Evolutionary conservation across 805 yeast species (phyloP).

Genomic region (Jamesozyma piceae): DNA sequence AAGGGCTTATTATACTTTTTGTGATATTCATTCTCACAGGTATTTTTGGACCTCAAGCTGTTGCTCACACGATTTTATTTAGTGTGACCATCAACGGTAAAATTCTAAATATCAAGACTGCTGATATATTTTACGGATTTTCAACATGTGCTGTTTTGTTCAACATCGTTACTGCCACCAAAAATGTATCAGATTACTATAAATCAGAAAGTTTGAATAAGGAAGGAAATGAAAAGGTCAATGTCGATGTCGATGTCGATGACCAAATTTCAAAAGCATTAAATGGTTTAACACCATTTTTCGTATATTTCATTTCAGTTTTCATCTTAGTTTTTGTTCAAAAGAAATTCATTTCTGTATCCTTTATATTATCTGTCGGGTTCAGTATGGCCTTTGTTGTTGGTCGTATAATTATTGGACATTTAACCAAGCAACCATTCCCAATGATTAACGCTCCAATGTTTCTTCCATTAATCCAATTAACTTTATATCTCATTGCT

Average conservation of each 20-base stretch:
- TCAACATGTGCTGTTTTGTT: constrained; percentile 51
- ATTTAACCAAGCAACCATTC: constrained; percentile 70
- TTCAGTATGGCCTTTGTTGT: constrained; percentile 73
- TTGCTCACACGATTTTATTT: constrained; percentile 47
- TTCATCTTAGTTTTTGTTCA: constrained; percentile 40
- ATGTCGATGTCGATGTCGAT: constrained; percentile 7
- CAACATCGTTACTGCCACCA: constrained; percentile 62
- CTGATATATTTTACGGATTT: constrained; percentile 44
- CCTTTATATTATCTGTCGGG: constrained; percentile 64
- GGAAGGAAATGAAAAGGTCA: constrained; percentile 11
- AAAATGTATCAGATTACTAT: constrained; percentile 46
- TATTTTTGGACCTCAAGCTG: constrained; percentile 50
- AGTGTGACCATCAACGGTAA: constrained; percentile 9
- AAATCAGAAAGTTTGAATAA: constrained; percentile 23
- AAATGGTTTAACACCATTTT: constrained; percentile 61
- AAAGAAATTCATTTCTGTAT: constrained; percentile 43
- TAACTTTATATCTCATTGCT: constrained; percentile 26
- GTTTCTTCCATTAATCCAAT: constrained; percentile 51
- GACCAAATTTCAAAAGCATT: constrained; percentile 31
- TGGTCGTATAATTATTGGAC: constrained; percentile 82
- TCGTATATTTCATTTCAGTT: constrained; percentile 44
- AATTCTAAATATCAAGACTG: constrained; percentile 30
- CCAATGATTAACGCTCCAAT: constrained; percentile 69
- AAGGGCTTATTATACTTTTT: constrained; percentile 68
- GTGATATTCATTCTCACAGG: constrained; percentile 54